A percentile compares a stretch with the other conserved stretches of the same genome.
These are phyloP conservation scores for Byssothecium circinans DNA, from an alignment of 2,329 filamentous ascomycete species.

Conservation along the genomic window DNA sequence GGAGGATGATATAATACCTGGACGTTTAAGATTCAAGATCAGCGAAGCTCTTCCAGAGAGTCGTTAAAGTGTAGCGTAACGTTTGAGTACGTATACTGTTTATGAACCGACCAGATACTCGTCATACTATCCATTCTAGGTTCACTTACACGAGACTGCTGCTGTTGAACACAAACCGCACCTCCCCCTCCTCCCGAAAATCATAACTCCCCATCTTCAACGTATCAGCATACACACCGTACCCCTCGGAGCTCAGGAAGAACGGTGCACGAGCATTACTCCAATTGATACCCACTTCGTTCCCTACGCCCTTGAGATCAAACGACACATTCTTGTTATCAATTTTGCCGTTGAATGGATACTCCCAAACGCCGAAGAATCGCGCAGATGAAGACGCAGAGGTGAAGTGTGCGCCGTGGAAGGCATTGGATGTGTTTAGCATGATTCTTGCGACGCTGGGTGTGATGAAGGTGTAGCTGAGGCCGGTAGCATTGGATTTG, in stretches of 20 bases:
- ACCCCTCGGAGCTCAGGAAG: slow-evolving; percentile 35
- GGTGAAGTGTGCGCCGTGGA: slow-evolving; percentile 25
- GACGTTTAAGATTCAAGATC: too few species aligned
- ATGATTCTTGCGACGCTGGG: slow-evolving; percentile 25
- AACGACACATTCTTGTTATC: slow-evolving; percentile 25
- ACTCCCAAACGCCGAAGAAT: slow-evolving; percentile 33
- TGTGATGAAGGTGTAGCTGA: slow-evolving; percentile 20
- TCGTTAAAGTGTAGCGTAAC: too few species aligned
- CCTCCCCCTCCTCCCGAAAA: slow-evolving; percentile 25
- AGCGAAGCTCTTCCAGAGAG: too few species aligned
- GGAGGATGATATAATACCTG: slow-evolving; percentile 36
- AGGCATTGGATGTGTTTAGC: slow-evolving; percentile 20
- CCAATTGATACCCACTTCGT: slow-evolving; percentile 39
- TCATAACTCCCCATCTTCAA: slow-evolving; percentile 36
- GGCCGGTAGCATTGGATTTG: slow-evolving; percentile 13
- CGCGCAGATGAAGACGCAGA: slow-evolving; percentile 7
- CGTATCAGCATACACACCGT: slow-evolving; percentile 40
- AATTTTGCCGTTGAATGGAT: slow-evolving; percentile 26
- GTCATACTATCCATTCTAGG: too few species aligned
- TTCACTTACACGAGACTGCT: slow-evolving; percentile 18
- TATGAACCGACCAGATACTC: too few species aligned
- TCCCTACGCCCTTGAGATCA: slow-evolving; percentile 32
- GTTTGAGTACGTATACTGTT: too few species aligned
- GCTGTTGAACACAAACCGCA: slow-evolving; percentile 35
- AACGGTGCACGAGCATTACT: slow-evolving; percentile 41